These are phyloP conservation scores for Alternaria dauci DNA, from an alignment of 2,329 filamentous ascomycete species.

Conservation along the genomic window DNA sequence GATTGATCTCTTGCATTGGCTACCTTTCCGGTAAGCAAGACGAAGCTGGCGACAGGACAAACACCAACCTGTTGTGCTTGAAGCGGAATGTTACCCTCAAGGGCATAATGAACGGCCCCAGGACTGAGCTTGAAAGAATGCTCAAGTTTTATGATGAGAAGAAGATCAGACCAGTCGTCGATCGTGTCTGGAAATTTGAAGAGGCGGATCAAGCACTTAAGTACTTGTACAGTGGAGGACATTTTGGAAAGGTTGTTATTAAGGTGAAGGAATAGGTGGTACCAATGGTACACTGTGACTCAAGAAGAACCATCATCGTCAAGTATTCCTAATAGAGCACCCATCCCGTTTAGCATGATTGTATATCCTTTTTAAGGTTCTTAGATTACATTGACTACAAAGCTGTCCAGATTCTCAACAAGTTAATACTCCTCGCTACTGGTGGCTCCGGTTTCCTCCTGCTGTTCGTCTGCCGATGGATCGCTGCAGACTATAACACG, in stretches of 20 bases:
- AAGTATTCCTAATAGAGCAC: background rate
- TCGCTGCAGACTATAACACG: background rate
- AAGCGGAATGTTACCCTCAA: conserved; percentile 62
- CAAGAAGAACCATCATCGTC: background rate
- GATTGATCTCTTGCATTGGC: conserved; percentile 53
- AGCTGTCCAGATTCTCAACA: background rate
- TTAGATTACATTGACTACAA: background rate
- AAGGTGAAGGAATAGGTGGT: conserved; percentile 35
- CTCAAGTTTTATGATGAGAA: conserved; percentile 53
- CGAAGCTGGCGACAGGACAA: conserved; percentile 61
- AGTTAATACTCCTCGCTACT: too few relatives aligned
- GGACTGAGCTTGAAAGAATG: conserved; percentile 60
- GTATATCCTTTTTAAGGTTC: too few relatives aligned
- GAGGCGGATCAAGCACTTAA: conserved; percentile 40
- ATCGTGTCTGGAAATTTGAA: conserved; percentile 51
- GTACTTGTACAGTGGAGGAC: conserved; percentile 44
- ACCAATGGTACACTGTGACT: background rate
- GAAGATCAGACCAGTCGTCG: conserved; percentile 53
- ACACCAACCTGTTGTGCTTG: conserved; percentile 66
- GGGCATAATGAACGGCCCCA: conserved; percentile 70
- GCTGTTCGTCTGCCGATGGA: too few relatives aligned
- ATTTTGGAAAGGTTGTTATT: conserved; percentile 54
- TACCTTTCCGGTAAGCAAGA: conserved; percentile 65
- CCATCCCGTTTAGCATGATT: too few relatives aligned
- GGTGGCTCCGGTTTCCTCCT: too few relatives aligned